Base-by-base conservation (phyloP, 164 flowering plant genomes). In the Santalum album region DNA sequence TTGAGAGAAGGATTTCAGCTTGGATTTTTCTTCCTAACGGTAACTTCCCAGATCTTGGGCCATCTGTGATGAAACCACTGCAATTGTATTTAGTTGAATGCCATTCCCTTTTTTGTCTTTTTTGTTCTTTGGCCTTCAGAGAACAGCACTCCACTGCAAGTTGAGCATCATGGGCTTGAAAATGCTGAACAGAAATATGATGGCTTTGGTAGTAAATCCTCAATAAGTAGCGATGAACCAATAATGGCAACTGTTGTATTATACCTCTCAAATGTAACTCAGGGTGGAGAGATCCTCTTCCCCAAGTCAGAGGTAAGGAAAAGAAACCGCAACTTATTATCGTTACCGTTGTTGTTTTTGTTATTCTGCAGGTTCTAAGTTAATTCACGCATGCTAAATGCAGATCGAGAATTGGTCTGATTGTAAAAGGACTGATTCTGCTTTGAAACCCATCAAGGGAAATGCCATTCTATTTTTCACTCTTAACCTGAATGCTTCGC, bases 21-120 rank as follows among this genome's bases (percentile, higher is more conserved):
- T 90, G 95, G 96, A 86, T 81, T 44, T 78, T 87, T 62, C 86
- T 90, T 70, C 98, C 98, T 17, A 69, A 69, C 73, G 91, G 98
- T 84, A 69, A 55, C 6, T 50, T 56, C 27, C 47, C 51, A n/a
- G 12, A 20, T 49, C 34, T 29, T 29, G 9, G 9, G 34, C 9
- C 9, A 9, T 29, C 34, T 29, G 34, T 29, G 34, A 29, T 29
- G 34, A 29, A 29, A 9, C 34, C 34, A 29, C 6, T 29, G 34
- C 9, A 3, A 3, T 29, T 29, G 6, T 29, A 3, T 29, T 29
- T 29, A n/a, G n/a, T n/a, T n/a, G n/a, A n/a, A n/a, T n/a, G n/a
- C n/a, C n/a, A n/a, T n/a, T n/a, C n/a, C n/a, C 34, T 29, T 29
- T 29, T 29, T 29, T 29, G 4, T 25, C 18, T 16, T 65, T 40